Conservation (phyloP, 2,329 filamentous ascomycete genomes). For the Phialocephala sp. region DNA sequence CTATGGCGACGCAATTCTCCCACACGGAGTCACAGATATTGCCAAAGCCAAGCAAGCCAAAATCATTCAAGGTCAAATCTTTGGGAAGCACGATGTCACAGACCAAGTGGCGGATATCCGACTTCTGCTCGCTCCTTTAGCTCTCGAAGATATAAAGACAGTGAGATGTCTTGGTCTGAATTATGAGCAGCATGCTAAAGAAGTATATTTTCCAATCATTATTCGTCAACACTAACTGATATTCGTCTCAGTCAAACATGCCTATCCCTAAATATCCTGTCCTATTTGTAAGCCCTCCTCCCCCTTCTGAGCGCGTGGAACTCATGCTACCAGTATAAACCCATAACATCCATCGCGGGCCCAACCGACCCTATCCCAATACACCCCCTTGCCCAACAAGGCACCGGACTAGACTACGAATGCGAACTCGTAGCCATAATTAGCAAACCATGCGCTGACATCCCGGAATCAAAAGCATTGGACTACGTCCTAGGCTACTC, state of each 20-base stretch:
- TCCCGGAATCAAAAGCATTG: slow-evolving; percentile 69
- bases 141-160: slow-evolving; percentile 65
- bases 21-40: slow-evolving; percentile 63
- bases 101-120: slow-evolving; percentile 62
- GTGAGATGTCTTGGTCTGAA: slow-evolving; percentile 75
- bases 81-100: slow-evolving; percentile 67
- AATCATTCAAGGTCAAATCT: slow-evolving; percentile 69
- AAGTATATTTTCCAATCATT: slow-evolving; percentile 48
- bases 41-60: slow-evolving; percentile 64
- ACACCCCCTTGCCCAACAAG: slow-evolving; percentile 67
- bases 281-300: slow-evolving; percentile 63
- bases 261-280: slow-evolving; percentile 74
- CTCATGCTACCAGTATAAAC: slow-evolving; percentile 60
- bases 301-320: too few relatives aligned
- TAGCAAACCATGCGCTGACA: slow-evolving; percentile 68
- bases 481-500: slow-evolving; percentile 76
- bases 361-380: slow-evolving; percentile 71
- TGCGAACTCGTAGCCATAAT: slow-evolving; percentile 79
- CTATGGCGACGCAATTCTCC: slow-evolving; percentile 77
- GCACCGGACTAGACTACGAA: slow-evolving; percentile 76
- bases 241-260: slow-evolving; percentile 59
- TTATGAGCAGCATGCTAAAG: slow-evolving; percentile 73
- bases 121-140: slow-evolving; percentile 67
- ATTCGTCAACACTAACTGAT: neutral
- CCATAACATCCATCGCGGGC: slow-evolving; percentile 67